Conservation (phyloP, 352 stramenopile genomes). For the Phytophthora meadii region DNA sequence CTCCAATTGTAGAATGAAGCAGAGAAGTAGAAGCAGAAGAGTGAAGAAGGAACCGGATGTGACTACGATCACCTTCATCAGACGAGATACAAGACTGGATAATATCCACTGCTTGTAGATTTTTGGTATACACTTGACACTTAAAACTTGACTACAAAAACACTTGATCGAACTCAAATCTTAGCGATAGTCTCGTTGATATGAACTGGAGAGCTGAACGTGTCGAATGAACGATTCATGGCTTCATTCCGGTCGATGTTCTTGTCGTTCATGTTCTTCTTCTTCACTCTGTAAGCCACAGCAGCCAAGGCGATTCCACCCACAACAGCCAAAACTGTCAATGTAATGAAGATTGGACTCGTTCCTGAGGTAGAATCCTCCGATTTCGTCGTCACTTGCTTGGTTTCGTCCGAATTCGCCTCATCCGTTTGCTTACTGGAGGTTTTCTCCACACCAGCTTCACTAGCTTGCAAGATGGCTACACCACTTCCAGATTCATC, state of each 20-base stretch:
- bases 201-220: slow-evolving; percentile 34
- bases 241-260: slow-evolving; percentile 20
- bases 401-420: slow-evolving; percentile 8
- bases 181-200: slow-evolving; percentile 40
- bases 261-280: slow-evolving; percentile 35
- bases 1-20: slow-evolving; percentile 25
- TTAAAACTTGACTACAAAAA: slow-evolving; percentile 2
- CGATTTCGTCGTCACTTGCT: slow-evolving; percentile 33
- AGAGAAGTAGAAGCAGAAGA: slow-evolving; percentile 11
- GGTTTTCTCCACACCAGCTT: slow-evolving; percentile 32
- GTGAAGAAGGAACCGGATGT: slow-evolving; percentile 4
- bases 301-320: slow-evolving; percentile 26
- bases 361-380: slow-evolving; percentile 4
- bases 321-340: slow-evolving; percentile 29
- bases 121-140: not conserved
- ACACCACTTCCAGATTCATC: slow-evolving; percentile 30
- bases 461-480: slow-evolving; percentile 38
- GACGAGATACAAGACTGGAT: slow-evolving; percentile 3
- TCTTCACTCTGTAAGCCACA: slow-evolving; percentile 31
- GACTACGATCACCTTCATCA: slow-evolving; percentile 1
- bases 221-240: slow-evolving; percentile 37
- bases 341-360: slow-evolving; percentile 31
- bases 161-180: slow-evolving; percentile 25
- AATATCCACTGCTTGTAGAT: slow-evolving; percentile 2
- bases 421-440: slow-evolving; percentile 18